These are phyloP conservation scores for Leccinum angustisporum DNA, from an alignment of 1,284 basidiomycete species.

Conservation along the genomic window DNA sequence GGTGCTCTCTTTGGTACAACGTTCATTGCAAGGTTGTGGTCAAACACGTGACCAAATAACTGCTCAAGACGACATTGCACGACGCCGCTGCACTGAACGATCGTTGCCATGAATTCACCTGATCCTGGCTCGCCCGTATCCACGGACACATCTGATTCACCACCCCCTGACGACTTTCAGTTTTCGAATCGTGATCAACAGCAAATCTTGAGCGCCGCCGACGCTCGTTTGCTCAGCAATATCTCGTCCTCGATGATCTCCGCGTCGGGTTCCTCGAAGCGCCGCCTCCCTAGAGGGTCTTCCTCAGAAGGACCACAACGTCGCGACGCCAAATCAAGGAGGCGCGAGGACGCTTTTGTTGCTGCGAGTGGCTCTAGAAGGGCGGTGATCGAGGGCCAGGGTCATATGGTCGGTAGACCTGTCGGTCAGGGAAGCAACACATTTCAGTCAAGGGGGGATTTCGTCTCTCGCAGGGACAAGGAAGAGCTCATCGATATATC, in stretches of 20 bases:
- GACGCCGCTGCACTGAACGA: background rate
- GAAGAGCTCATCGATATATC: constrained; percentile 44
- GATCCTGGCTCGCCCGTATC: constrained; percentile 37
- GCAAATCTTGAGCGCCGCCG: constrained; percentile 21
- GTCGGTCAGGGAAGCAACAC: constrained; percentile 22
- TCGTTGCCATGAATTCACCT: constrained; percentile 32
- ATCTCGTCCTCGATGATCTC: constrained; percentile 21
- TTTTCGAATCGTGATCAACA: constrained; percentile 33
- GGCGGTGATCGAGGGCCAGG: constrained; percentile 26
- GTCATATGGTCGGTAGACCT: constrained; percentile 15
- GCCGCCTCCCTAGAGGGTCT: constrained; percentile 39
- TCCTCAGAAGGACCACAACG: constrained; percentile 34
- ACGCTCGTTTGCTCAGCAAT: constrained; percentile 22
- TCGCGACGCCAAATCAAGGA: constrained; percentile 42
- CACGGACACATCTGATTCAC: constrained; percentile 37
- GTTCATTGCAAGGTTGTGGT: constrained; percentile 25
- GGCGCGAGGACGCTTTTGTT: constrained; percentile 39
- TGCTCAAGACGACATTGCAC: background rate
- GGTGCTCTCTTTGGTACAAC: constrained; percentile 27
- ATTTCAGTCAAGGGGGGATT: constrained; percentile 30
- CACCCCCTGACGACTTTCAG: constrained; percentile 36
- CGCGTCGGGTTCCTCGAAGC: constrained; percentile 35
- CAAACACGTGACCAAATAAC: constrained; percentile 26
- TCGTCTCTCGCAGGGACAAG: constrained; percentile 31
- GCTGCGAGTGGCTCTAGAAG: constrained; percentile 23